Conservation (phyloP, 768 basidiomycete species). For the Mycena olivaceomarginata region DNA sequence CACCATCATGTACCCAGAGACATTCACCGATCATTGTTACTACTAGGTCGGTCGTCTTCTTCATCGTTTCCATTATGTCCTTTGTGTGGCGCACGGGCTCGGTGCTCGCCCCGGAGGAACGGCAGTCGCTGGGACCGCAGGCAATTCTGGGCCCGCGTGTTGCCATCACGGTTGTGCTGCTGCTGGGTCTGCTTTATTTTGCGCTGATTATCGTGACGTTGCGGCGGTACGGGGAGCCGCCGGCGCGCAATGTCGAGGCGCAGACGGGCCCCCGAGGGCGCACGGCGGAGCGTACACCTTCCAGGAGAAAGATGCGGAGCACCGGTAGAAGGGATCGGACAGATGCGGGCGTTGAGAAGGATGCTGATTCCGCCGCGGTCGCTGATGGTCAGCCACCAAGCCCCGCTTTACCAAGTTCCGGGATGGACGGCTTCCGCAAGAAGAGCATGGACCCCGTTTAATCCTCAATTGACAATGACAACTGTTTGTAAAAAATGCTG, state of each 20-base stretch:
- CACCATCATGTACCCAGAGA: not conserved
- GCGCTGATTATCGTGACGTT: conserved; percentile 77
- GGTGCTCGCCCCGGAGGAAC: conserved; percentile 59
- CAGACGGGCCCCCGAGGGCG: conserved; percentile 29
- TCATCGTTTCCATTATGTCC: conserved; percentile 76
- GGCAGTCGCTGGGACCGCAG: conserved; percentile 57
- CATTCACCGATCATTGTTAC: not conserved
- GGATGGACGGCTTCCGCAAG: not conserved
- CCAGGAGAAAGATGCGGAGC: not conserved
- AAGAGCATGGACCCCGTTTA: not conserved
- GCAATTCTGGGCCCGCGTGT: conserved; percentile 73
- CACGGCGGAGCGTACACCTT: conserved; percentile 16
- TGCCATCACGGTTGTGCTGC: conserved; percentile 71
- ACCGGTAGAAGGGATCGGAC: not conserved
- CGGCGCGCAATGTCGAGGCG: conserved; percentile 23
- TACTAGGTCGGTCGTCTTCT: conserved; percentile 79
- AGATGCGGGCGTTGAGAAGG: conserved; percentile 6
- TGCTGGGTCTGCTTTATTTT: conserved; percentile 78
- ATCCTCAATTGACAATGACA: too few species aligned
- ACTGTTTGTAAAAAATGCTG: not conserved
- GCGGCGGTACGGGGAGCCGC: conserved; percentile 69
- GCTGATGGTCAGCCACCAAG: not conserved
- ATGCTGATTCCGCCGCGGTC: not conserved
- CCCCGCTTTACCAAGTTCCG: not conserved
- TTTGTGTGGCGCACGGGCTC: conserved; percentile 85